Conservation (phyloP, 768 basidiomycete species). For the Clavaria fumosa region DNA sequence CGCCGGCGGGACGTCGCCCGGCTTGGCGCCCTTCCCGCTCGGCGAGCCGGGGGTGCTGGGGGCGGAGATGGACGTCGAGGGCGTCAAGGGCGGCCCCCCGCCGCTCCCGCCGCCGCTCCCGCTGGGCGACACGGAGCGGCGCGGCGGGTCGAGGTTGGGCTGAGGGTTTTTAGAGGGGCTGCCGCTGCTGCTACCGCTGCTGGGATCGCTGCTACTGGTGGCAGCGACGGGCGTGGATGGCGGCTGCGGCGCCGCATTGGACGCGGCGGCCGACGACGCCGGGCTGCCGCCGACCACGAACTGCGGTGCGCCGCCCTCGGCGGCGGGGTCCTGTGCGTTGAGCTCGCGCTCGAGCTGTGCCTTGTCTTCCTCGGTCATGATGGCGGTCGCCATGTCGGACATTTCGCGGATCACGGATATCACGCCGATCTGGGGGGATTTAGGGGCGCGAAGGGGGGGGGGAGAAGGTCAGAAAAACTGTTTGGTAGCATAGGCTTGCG, state of each 20-base stretch:
- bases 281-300: too few relatives aligned
- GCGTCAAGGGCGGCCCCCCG: neutral
- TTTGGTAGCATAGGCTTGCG: too few relatives aligned
- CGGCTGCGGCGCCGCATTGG: too few relatives aligned
- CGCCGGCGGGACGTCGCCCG: conserved; percentile 17
- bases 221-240: conserved; percentile 8
- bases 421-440: conserved; percentile 67
- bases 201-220: too few relatives aligned
- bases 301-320: too few relatives aligned
- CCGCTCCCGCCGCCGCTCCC: neutral
- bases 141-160: too few relatives aligned
- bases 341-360: conserved; percentile 70
- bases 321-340: too few relatives aligned
- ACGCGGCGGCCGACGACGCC: too few relatives aligned
- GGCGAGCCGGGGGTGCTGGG: too few relatives aligned
- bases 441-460: neutral
- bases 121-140: conserved; percentile 12
- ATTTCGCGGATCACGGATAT: conserved; percentile 92
- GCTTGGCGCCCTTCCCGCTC: neutral
- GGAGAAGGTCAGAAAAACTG: neutral
- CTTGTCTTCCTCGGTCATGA: conserved; percentile 88
- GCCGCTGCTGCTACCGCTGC: too few relatives aligned
- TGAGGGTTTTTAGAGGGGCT: too few relatives aligned
- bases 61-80: neutral
- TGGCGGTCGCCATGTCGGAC: conserved; percentile 68